Conservation (phyloP, 2,329 filamentous ascomycete species). For the Metarhizium robertsii region DNA sequence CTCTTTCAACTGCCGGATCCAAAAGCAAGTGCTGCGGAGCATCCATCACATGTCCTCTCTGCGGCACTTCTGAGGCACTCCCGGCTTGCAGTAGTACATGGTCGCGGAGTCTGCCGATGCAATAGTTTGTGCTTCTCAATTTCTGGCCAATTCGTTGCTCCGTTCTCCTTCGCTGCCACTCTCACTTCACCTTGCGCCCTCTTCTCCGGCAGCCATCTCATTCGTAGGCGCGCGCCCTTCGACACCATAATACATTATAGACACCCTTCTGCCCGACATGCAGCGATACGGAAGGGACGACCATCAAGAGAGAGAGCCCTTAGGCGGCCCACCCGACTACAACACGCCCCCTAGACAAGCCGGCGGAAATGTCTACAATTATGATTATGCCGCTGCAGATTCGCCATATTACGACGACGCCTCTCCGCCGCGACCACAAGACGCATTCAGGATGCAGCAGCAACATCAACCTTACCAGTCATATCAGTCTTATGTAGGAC, state of each 20-base stretch:
- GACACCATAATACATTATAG: background rate
- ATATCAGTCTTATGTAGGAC: conserved; percentile 1
- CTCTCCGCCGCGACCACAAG: conserved; percentile 5
- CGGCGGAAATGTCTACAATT: conserved; percentile 12
- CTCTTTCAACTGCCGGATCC: background rate
- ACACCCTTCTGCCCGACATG: conserved; percentile 14
- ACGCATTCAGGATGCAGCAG: conserved; percentile 1
- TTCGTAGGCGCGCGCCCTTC: background rate
- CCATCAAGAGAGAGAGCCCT: conserved; percentile 26
- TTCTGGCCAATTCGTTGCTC: background rate
- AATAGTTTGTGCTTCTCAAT: background rate
- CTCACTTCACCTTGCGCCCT: background rate
- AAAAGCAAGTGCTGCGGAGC: background rate
- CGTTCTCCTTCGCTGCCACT: background rate
- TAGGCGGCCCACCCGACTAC: conserved; percentile 15
- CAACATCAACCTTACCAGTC: background rate
- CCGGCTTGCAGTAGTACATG: background rate
- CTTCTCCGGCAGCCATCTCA: background rate
- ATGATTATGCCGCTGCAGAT: conserved; percentile 1
- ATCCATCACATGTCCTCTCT: background rate
- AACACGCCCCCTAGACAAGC: background rate
- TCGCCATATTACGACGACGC: conserved; percentile 21
- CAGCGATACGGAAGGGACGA: conserved; percentile 21
- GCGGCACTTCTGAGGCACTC: background rate
- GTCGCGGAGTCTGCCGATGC: background rate